A percentile compares a stretch with the other conserved stretches of the same genome.
phyloP scores from a whole-genome alignment of 768 basidiomycete species.

The Mrakia blollopis region DNA sequence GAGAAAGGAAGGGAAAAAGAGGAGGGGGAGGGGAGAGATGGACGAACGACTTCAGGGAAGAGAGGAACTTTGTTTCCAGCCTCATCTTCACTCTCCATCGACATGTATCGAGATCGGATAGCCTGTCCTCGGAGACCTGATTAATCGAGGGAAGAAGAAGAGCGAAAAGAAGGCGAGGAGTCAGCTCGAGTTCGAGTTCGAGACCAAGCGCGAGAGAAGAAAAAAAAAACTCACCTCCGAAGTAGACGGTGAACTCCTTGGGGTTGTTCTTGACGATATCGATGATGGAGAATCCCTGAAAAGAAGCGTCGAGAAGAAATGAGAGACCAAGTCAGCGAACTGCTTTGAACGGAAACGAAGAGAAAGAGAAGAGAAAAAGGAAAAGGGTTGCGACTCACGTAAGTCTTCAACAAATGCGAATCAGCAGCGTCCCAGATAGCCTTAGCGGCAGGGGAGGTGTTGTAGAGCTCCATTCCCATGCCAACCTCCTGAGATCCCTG shows the following conservation, averaged over 20 bases:
- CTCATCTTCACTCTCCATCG: slow-evolving; percentile 95
- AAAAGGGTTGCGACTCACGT: slow-evolving; percentile 25
- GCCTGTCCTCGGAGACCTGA: slow-evolving; percentile 95
- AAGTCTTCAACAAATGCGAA: slow-evolving; percentile 57
- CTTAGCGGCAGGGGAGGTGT: slow-evolving; percentile 82
- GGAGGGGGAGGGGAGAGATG: background rate
- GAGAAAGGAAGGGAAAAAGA: background rate
- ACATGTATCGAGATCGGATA: slow-evolving; percentile 98
- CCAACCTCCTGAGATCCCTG: slow-evolving; percentile 97
- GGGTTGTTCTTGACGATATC: slow-evolving; percentile 99
- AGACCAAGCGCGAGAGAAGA: background rate
- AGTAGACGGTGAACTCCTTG: slow-evolving; percentile 96
- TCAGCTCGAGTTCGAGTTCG: background rate
- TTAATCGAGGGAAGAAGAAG: background rate
- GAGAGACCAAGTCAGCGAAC: too few species aligned
- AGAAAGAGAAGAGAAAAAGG: background rate
- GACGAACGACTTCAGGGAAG: slow-evolving; percentile 74
- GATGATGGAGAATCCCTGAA: slow-evolving; percentile 84
- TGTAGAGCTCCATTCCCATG: slow-evolving; percentile 99
- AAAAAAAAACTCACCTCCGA: slow-evolving; percentile 52
- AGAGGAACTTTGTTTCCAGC: slow-evolving; percentile 92
- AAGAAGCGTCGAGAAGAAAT: slow-evolving; percentile 57
- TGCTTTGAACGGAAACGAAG: slow-evolving; percentile 51
- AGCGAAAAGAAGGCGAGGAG: background rate
- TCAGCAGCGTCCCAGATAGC: slow-evolving; percentile 98